phyloP scores from a whole-genome alignment of 2,329 filamentous ascomycete species.

The Phyllachora maydis region DNA sequence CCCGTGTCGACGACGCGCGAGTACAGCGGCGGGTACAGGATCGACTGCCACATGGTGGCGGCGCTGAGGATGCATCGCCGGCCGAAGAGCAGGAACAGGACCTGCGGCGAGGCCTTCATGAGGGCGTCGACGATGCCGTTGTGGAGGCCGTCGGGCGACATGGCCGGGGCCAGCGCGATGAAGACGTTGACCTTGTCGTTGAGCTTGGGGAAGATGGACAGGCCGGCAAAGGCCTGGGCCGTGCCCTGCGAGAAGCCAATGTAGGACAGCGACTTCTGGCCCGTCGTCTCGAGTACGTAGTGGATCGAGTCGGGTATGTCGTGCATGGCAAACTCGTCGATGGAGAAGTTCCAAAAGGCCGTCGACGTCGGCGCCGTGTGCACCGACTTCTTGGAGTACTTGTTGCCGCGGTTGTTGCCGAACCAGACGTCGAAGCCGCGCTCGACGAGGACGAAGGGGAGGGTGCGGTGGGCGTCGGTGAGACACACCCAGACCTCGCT shows the following conservation, averaged over 20 bases:
- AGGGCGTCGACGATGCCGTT: constrained; percentile 85
- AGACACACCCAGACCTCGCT: constrained; percentile 95
- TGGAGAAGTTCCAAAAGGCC: constrained; percentile 93
- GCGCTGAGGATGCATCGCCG: constrained; percentile 79
- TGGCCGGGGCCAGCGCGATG: constrained; percentile 85
- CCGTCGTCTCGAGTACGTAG: constrained; percentile 73
- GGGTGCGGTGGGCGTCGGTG: constrained; percentile 65
- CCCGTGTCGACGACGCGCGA: constrained; percentile 69
- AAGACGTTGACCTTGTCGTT: constrained; percentile 93
- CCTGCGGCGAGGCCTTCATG: constrained; percentile 79
- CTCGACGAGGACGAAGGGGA: constrained; percentile 80
- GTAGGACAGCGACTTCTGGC: constrained; percentile 72
- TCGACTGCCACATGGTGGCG: constrained; percentile 91
- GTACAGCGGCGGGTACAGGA: constrained; percentile 88
- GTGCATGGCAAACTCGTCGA: constrained; percentile 94
- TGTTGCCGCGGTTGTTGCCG: constrained; percentile 95
- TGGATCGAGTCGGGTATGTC: constrained; percentile 90
- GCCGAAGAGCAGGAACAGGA: constrained; percentile 84
- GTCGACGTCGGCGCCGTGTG: constrained; percentile 51
- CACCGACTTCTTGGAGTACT: constrained; percentile 92
- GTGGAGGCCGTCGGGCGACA: constrained; percentile 80
- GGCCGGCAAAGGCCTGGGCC: constrained; percentile 82
- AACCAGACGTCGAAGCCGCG: constrained; percentile 94
- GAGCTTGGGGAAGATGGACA: constrained; percentile 79
- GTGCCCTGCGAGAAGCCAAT: constrained; percentile 96